Base-by-base conservation (phyloP, 1,284 basidiomycete genomes). In the Malassezia furfur region DNA sequence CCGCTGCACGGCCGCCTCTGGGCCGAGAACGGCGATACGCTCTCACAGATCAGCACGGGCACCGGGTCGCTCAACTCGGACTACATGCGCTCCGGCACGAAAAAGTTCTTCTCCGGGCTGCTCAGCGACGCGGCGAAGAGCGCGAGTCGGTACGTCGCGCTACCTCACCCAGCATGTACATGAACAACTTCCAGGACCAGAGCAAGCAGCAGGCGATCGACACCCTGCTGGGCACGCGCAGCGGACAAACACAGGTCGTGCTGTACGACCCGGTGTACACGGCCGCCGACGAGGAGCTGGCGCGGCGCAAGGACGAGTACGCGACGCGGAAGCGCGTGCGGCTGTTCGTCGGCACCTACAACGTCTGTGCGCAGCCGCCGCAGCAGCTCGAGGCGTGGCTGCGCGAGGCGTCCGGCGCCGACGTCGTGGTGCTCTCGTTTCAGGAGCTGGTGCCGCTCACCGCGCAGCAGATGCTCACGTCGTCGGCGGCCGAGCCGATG, bases 371-470 rank as follows among this genome's bases (percentile, higher is more conserved):
- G 6, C 36, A 38, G 31, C 40, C 36, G 2, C 90, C 93, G 15
- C 50, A 59, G 3, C 57, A 54, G 15, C 43, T 45, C 14, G 43
- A 31, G 8, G 7, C 12, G 32, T 45, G 43, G 43, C 25, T 45
- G 2, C 22, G 21, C 2, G 15, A 45, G 6, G 43, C 25, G 14
- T 41, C 38, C 22, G 76, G 84, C 78, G 37, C 62, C 11, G 68
- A 70, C 52, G 50, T 68, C 40, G 64, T 64, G 50, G 59, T 62
- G 8, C 54, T 65, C 31, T 88, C 87, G 1, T 96, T 99, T 70
- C 94, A 99, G 76, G 94, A 99, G 76, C 91, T 99, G 51, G 94
- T 99, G 0, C 90, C 90, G 36, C 81, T 99, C 39, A 96, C 88
- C 6, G 89, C 94, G 5, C 89, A 94, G 71, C 91, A 96, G 75